Evolutionary conservation across 1,284 basidiomycete genomes (phyloP), one percentile per base, ranked within the genome.

Genomic region (Pseudozyma hubeiensis): DNA sequence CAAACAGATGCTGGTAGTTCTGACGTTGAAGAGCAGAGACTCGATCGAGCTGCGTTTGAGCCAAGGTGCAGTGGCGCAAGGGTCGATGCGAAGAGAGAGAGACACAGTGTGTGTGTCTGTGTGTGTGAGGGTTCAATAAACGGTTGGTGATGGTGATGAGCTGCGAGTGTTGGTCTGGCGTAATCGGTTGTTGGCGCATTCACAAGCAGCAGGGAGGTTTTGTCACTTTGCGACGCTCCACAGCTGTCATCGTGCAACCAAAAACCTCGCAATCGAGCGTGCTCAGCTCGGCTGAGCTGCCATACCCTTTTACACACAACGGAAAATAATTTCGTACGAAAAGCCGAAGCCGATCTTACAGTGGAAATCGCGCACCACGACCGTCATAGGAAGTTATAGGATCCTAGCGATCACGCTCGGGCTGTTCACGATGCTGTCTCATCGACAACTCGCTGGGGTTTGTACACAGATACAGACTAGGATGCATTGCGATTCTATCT

Each of bases 241-340:
- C 24, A 37, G 35, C 40, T 41, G 40, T 41, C 10, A 41, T 41
- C 40, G 35, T 37, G 35, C 8, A 37, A 10, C 8, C 13, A 39
- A 24, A 6, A 30, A 29, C 13, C 43, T 34, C 37, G 16, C n/a
- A 14, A 37, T 37, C 14, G 35, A 37, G 24, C 4, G 5, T 41
- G 56, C 56, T 51, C 41, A 48, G 58, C 51, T 54, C 59, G 59
- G 59, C 59, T 61, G 59, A 61, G 52, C 59, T 54, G 54, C 11
- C 7, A 24, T 2, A 41, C 13, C 10, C 11, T 41, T 16, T 14
- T 41, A 16, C 10, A 41, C 7, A 2, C 40, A 41, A 41, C 40
- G 14, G 35, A 37, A 41, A 8, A 11, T 6, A 40, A 16, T 41
- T 61, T 54, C 59, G 59, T 53, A 54, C 59, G 59, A 49, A 53